These are phyloP conservation scores for Ceratobasidium sp. DNA, from an alignment of 1,284 basidiomycete genomes.

Conservation along the genomic window DNA sequence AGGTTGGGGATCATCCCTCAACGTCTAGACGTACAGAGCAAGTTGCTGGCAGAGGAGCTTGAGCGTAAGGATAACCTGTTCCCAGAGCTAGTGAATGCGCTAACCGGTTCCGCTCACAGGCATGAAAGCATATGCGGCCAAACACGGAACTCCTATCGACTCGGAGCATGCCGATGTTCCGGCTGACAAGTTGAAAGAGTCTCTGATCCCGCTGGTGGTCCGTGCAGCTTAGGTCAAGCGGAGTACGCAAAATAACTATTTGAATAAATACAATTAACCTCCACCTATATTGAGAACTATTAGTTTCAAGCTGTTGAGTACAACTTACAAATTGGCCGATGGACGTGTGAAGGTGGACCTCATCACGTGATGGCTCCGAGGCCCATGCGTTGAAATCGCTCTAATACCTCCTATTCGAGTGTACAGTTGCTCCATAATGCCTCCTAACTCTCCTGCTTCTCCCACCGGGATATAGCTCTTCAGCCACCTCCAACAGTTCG, in stretches of 20 bases:
- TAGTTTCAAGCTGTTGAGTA: too few relatives aligned
- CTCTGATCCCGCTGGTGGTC: constrained; percentile 12
- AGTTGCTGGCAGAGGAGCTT: constrained; percentile 24
- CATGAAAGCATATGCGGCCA: constrained; percentile 12
- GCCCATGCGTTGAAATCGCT: too few relatives aligned
- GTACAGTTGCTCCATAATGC: too few relatives aligned
- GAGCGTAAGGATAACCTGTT: neutral
- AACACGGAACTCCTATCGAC: constrained; percentile 13
- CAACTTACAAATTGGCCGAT: neutral
- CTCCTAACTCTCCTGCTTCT: too few relatives aligned
- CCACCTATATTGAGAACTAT: neutral
- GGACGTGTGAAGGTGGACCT: too few relatives aligned
- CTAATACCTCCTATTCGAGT: too few relatives aligned
- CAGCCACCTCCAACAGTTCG: too few relatives aligned
- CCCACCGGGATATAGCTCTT: too few relatives aligned
- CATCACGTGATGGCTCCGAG: too few relatives aligned
- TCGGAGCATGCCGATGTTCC: constrained; percentile 21
- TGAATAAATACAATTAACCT: neutral
- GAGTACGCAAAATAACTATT: neutral
- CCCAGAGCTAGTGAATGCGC: neutral
- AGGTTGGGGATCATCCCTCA: constrained; percentile 11
- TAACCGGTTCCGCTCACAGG: neutral
- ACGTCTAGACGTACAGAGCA: constrained; percentile 18
- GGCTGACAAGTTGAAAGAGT: constrained; percentile 13
- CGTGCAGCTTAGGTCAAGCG: neutral